phyloP scores from a whole-genome alignment of 345 rosid genomes.

The Mangifera indica region DNA sequence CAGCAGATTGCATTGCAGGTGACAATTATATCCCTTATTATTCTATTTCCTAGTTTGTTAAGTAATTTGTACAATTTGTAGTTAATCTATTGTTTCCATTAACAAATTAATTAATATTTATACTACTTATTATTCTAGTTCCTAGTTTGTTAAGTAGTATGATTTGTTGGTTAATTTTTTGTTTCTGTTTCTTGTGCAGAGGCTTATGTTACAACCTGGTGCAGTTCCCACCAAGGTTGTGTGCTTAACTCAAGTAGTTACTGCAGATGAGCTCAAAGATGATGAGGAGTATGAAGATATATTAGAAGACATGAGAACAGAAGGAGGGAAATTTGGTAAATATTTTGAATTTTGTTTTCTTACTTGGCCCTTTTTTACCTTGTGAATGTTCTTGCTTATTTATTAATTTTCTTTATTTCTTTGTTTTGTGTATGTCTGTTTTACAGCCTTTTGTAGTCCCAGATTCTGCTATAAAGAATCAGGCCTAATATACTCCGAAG shows the following conservation, averaged over 20 bases:
- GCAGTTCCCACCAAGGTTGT: slow-evolving; percentile 74
- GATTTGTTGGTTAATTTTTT: slow-evolving; percentile 1
- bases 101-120: neutral
- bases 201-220: slow-evolving; percentile 77
- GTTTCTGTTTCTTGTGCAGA: slow-evolving; percentile 40
- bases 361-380: neutral
- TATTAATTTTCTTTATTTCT: slow-evolving; percentile 46
- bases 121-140: neutral
- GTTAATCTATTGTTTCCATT: slow-evolving; percentile 3
- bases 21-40: neutral
- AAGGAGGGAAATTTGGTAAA: slow-evolving; percentile 92
- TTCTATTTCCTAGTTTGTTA: neutral
- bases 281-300: slow-evolving; percentile 92
- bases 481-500: slow-evolving; percentile 73
- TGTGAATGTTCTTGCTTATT: slow-evolving; percentile 4
- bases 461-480: slow-evolving; percentile 75
- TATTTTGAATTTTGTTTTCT: neutral
- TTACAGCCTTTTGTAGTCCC: slow-evolving; percentile 75
- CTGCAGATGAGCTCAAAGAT: slow-evolving; percentile 72
- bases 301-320: slow-evolving; percentile 83
- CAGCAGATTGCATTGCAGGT: slow-evolving; percentile 99
- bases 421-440: slow-evolving; percentile 62
- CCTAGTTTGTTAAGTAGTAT: neutral
- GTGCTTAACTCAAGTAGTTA: slow-evolving; percentile 85
- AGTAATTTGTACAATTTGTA: neutral